Percentiles rank a stretch among this genome's conserved stretches.
Conservation (phyloP, 768 basidiomycete genomes). For the Naganishia vishniacii region DNA sequence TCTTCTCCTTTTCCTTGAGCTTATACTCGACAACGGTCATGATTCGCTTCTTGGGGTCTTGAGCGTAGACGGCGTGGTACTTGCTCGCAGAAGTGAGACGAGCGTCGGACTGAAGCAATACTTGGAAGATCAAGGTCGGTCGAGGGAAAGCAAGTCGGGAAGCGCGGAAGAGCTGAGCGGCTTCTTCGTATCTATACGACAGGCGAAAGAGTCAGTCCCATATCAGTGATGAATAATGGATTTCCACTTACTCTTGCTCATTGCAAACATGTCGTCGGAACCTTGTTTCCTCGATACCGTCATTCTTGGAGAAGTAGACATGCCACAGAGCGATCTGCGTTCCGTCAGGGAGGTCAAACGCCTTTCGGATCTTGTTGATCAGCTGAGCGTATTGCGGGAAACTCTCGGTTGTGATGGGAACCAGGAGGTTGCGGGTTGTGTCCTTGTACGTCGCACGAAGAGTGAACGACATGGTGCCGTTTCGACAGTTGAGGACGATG, state of each 20-base stretch:
- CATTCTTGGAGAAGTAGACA: constrained; percentile 31
- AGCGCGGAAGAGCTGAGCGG: constrained; percentile 35
- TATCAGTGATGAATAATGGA: not conserved
- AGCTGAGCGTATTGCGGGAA: constrained; percentile 41
- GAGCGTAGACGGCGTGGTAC: constrained; percentile 39
- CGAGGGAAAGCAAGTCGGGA: constrained; percentile 30
- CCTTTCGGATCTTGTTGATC: constrained; percentile 39
- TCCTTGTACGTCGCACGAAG: constrained; percentile 46
- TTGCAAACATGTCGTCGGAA: constrained; percentile 28
- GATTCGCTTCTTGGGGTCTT: constrained; percentile 11
- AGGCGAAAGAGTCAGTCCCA: not conserved
- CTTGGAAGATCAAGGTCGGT: constrained; percentile 43
- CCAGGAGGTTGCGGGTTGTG: constrained; percentile 39
- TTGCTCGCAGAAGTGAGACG: constrained; percentile 38
- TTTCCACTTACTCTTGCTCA: constrained; percentile 40
- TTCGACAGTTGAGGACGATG: not conserved
- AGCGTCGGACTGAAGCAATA: constrained; percentile 42
- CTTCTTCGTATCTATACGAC: constrained; percentile 40
- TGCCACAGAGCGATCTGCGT: constrained; percentile 44
- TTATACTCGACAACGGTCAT: constrained; percentile 22
- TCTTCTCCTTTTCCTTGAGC: constrained; percentile 23
- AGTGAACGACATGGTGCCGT: constrained; percentile 34
- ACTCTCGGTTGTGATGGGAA: constrained; percentile 29
- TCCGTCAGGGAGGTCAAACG: constrained; percentile 42
- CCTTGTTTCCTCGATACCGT: constrained; percentile 15